phyloP scores from a whole-genome alignment of 345 rosid genomes.

The Camelina laxa region DNA sequence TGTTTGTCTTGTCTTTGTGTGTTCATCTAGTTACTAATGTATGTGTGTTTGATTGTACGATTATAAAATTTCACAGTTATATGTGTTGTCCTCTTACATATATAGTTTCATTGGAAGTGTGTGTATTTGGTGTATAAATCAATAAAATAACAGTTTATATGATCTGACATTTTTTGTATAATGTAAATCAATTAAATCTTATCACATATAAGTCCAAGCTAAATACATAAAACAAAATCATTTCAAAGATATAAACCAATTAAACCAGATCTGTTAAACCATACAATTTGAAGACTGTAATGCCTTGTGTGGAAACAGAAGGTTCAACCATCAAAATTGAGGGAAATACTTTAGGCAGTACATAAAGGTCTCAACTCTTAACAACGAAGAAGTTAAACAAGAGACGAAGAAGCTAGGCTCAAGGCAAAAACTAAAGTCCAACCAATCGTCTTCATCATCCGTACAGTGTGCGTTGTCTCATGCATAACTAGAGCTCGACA shows the following conservation, averaged over 20 bases:
- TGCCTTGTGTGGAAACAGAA: neutral
- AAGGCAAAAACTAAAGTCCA: neutral
- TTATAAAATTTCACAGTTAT: neutral
- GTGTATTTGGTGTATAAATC: conserved; percentile 21
- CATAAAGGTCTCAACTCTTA: neutral
- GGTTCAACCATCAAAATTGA: neutral
- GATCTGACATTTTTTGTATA: neutral
- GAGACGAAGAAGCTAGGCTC: neutral
- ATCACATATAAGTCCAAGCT: neutral
- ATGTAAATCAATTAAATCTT: neutral
- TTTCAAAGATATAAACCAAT: neutral
- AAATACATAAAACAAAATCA: neutral
- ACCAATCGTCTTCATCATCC: neutral
- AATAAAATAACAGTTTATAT: conserved; percentile 14
- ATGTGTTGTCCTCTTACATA: conserved; percentile 14
- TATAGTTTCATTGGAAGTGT: conserved; percentile 10
- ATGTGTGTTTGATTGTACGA: conserved; percentile 4
- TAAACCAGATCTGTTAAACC: neutral
- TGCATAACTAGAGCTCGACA: neutral
- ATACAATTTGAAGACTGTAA: neutral
- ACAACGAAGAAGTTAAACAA: neutral
- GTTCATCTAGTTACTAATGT: neutral
- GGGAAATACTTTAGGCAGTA: neutral
- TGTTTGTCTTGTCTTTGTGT: conserved; percentile 14
- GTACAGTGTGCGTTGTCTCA: neutral